Percentiles rank a stretch among this genome's conserved stretches.
Evolutionary conservation across 768 basidiomycete species (phyloP).

Genomic region (Panellus pusillus): DNA sequence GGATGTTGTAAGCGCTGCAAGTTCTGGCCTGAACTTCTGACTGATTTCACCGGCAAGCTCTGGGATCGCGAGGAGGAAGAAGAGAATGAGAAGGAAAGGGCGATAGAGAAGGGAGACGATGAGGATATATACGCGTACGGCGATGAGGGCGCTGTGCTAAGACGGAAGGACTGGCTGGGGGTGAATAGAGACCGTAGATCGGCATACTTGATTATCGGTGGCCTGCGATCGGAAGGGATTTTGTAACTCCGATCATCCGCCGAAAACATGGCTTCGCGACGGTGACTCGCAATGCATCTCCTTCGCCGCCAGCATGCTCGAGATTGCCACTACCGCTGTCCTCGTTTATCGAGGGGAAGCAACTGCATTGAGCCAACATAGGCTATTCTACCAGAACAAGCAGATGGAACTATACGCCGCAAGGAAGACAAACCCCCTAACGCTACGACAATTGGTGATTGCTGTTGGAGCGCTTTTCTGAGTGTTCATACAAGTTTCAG

Average conservation of each 20-base stretch:
- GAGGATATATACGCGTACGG: conserved; percentile 66
- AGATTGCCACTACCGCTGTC: conserved; percentile 10
- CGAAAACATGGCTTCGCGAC: not conserved
- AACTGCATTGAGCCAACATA: conserved; percentile 35
- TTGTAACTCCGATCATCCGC: conserved; percentile 31
- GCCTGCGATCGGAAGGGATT: conserved; percentile 70
- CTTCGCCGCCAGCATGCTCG: conserved; percentile 15
- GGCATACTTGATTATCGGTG: conserved; percentile 78
- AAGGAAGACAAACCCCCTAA: conserved; percentile 68
- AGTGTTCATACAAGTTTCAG: conserved; percentile 35
- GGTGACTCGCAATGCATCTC: not conserved
- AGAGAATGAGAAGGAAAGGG: conserved; percentile 33
- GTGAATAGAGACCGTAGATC: conserved; percentile 78
- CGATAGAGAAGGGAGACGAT: conserved; percentile 24
- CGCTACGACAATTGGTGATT: conserved; percentile 75
- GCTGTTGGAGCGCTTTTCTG: not conserved
- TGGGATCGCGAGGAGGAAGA: conserved; percentile 70
- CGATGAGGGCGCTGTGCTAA: conserved; percentile 47
- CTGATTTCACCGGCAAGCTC: conserved; percentile 26
- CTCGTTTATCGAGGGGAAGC: conserved; percentile 26
- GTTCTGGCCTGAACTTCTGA: no score
- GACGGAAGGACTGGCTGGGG: conserved; percentile 72
- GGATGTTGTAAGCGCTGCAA: conserved; percentile 43
- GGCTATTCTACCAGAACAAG: conserved; percentile 78
- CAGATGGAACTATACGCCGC: conserved; percentile 81